Conservation (phyloP, 345 rosid species). For the Syzygium jambos region DNA sequence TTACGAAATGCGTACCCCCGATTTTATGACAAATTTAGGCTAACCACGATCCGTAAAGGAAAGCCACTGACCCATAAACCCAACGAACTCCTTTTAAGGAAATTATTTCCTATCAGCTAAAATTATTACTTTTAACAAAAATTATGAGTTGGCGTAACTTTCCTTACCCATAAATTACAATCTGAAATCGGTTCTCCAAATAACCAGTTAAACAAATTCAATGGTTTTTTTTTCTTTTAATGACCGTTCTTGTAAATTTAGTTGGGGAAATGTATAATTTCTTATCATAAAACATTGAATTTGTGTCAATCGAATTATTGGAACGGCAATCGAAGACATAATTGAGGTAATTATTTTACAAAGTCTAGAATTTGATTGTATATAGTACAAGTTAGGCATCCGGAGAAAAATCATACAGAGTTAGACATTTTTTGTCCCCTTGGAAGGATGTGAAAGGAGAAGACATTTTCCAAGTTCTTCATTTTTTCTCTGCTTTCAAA, state of each 20-base stretch:
- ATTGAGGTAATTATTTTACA: not conserved
- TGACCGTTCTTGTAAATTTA: not conserved
- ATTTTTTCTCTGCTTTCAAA: not conserved
- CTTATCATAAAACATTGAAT: accelerated
- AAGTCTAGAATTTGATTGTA: not conserved
- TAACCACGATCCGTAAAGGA: not conserved
- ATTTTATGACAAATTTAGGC: not conserved
- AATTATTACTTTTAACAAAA: not conserved
- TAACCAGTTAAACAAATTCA: not conserved
- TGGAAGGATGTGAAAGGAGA: not conserved
- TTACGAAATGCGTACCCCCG: not conserved
- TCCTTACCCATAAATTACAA: accelerated
- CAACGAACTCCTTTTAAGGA: not conserved
- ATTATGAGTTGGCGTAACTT: not conserved
- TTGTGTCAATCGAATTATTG: not conserved
- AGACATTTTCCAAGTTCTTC: not conserved
- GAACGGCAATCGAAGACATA: not conserved
- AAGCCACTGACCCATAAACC: not conserved
- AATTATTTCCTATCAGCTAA: not conserved
- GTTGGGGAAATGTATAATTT: accelerated
- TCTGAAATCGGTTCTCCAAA: accelerated
- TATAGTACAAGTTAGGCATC: not conserved
- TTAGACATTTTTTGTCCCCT: not conserved
- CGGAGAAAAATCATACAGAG: not conserved
- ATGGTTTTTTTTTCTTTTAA: too few relatives aligned